Conservation (phyloP, 2,329 filamentous ascomycete genomes). For the Mariannaea sp. region DNA sequence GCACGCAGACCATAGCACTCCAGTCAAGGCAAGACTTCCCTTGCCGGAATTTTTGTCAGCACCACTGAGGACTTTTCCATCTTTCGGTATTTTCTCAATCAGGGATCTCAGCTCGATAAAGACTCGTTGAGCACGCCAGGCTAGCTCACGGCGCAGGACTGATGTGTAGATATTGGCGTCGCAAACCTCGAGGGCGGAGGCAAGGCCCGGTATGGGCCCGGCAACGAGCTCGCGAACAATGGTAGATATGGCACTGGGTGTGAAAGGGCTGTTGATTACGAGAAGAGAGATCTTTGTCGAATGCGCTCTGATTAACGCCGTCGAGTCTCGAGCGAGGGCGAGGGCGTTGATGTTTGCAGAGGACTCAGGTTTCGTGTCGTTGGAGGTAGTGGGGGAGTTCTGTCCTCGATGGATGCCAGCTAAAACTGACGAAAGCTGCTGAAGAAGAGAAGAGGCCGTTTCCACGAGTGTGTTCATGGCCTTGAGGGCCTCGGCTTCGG, state of each 20-base stretch:
- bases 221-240: conserved; percentile 75
- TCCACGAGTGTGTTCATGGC: conserved; percentile 47
- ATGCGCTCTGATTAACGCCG: conserved; percentile 77
- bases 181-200: conserved; percentile 71
- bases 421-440: conserved; percentile 50
- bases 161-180: conserved; percentile 64
- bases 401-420: conserved; percentile 44
- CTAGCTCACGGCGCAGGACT: conserved; percentile 67
- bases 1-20: conserved; percentile 82
- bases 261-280: conserved; percentile 85
- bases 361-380: neutral
- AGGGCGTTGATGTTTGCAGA: conserved; percentile 59
- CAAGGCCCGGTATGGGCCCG: conserved; percentile 74
- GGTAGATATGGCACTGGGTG: conserved; percentile 72
- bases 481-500: conserved; percentile 40
- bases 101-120: conserved; percentile 67
- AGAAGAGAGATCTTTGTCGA: conserved; percentile 87
- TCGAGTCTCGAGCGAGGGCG: conserved; percentile 71
- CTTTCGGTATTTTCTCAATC: conserved; percentile 61
- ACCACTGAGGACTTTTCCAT: conserved; percentile 57
- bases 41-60: conserved; percentile 44
- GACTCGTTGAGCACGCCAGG: conserved; percentile 61
- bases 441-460: conserved; percentile 46
- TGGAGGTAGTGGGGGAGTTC: neutral
- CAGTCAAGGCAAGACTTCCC: conserved; percentile 68